These are phyloP conservation scores for Oxyria digyna DNA, from an alignment of 148 eudicot genomes.

Conservation along the genomic window DNA sequence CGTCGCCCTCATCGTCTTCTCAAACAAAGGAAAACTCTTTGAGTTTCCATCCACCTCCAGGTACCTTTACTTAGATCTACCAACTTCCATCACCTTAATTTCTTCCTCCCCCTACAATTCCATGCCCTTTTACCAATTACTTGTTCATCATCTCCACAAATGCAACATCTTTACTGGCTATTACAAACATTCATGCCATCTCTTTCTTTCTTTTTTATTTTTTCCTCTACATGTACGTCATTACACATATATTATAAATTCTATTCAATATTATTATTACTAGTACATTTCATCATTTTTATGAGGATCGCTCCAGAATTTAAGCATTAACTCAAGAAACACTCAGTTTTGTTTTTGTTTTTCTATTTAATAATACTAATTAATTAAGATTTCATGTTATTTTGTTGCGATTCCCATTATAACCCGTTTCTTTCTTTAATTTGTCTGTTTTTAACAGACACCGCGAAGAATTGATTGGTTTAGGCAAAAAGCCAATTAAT, in stretches of 20 bases:
- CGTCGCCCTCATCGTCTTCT: slow-evolving; percentile 6
- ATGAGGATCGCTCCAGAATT: not conserved
- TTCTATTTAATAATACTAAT: not conserved
- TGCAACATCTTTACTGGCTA: no score
- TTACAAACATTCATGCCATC: no score
- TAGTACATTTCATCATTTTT: no score
- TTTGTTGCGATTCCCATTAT: not conserved
- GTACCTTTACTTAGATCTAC: no score
- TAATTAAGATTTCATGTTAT: not conserved
- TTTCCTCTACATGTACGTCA: no score
- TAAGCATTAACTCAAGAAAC: not conserved
- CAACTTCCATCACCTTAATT: no score
- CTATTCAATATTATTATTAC: no score
- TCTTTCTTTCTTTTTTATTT: no score
- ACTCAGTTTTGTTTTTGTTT: not conserved
- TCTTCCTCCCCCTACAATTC: no score
- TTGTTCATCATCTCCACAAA: no score
- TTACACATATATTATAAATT: no score
- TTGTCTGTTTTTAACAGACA: slow-evolving; percentile 2
- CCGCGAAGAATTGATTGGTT: not conserved
- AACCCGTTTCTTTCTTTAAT: not conserved
- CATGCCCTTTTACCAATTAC: no score
- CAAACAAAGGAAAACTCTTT: slow-evolving; percentile 6
- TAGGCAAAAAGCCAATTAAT: slow-evolving; percentile 8
- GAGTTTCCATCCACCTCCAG: not conserved